phyloP scores from a whole-genome alignment of 805 yeast genomes.

The Myxozyma udenii region DNA sequence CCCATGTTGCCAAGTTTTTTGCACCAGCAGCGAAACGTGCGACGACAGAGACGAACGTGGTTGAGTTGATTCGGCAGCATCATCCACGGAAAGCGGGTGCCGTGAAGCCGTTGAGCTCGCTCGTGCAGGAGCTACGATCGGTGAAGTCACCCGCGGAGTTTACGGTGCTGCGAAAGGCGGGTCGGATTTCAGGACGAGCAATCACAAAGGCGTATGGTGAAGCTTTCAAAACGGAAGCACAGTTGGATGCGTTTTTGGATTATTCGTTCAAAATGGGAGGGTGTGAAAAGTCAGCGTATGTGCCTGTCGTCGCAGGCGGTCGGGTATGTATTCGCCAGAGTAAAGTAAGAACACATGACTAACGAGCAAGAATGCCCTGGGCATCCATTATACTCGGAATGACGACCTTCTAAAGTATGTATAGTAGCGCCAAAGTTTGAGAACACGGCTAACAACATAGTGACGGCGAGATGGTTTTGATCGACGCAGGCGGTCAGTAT shows the following conservation, averaged over 20 bases:
- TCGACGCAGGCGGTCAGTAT: constrained; percentile 90
- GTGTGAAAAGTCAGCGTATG: constrained; percentile 83
- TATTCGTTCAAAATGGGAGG: constrained; percentile 82
- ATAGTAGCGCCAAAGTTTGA: no score
- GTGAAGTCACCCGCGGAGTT: constrained; percentile 77
- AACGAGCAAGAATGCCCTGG: constrained; percentile 59
- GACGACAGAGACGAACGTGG: constrained; percentile 12
- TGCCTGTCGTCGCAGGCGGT: constrained; percentile 97
- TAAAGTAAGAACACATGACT: not conserved
- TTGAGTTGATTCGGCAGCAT: constrained; percentile 14
- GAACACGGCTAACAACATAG: constrained; percentile 32
- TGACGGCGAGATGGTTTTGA: constrained; percentile 77
- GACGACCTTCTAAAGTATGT: constrained; percentile 60
- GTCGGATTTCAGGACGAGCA: constrained; percentile 76
- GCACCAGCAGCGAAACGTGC: constrained; percentile 6
- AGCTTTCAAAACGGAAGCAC: constrained; percentile 67
- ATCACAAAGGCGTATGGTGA: constrained; percentile 76
- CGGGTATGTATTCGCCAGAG: constrained; percentile 33
- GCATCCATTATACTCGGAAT: constrained; percentile 91
- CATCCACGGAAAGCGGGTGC: not conserved
- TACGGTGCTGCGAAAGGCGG: constrained; percentile 74
- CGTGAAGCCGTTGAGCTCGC: constrained; percentile 41
- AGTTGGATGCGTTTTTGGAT: constrained; percentile 75
- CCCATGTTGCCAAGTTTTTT: constrained; percentile 14
- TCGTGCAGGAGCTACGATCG: constrained; percentile 54